Base-by-base conservation (phyloP, 495 filamentous ascomycete species). In the Hypoxylon lienhwacheense region DNA sequence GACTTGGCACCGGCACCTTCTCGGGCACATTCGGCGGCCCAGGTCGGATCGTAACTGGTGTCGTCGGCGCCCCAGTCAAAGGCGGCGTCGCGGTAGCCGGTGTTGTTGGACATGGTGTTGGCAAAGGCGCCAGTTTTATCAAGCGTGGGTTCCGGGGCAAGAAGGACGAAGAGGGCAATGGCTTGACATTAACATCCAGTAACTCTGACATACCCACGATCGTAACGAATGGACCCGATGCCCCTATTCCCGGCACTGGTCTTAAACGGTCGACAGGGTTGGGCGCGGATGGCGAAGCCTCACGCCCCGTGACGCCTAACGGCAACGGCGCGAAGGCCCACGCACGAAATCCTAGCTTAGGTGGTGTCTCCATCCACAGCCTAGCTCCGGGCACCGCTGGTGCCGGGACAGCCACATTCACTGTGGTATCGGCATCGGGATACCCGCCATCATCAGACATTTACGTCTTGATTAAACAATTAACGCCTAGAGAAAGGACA, bases 1-100 rank as follows among this genome's bases (percentile, higher is more conserved):
- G 90, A 25, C 89, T 96, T 70, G 93, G 95, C 33, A 93, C 91
- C 0, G 87, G 88, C 2, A 97, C 93, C 3, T 95, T 99, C 78
- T 85, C 84, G 3, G 93, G 93, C 10, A 97, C 91, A 0, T 96
- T 98, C 65, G 84, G 87, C 4, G 77, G 86, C 3, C 90, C 93
- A n/a, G 89, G 90, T 21, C 95, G 91, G 73, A 87, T 97, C 42
- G 87, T 97, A 44, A 85, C 83, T 11, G 82, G 82, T 44, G 82
- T 85, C 46, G 83, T 80, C 4, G 91, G 90, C 17, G 92, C 88
- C 7, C 93, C 93, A 7, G 82, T 97, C 64, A 97, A 97, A 74
- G 92, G 91, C 21, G 89, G 87, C 20, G 85, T 82, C 36, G 85
- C 86, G 32, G 85, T 89, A 34, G 84, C 77, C 15, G 81, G 81